A percentile compares a stretch with the other conserved stretches of the same genome.
Conservation (phyloP, 495 filamentous ascomycete species). For the Aspergillus baeticus region DNA sequence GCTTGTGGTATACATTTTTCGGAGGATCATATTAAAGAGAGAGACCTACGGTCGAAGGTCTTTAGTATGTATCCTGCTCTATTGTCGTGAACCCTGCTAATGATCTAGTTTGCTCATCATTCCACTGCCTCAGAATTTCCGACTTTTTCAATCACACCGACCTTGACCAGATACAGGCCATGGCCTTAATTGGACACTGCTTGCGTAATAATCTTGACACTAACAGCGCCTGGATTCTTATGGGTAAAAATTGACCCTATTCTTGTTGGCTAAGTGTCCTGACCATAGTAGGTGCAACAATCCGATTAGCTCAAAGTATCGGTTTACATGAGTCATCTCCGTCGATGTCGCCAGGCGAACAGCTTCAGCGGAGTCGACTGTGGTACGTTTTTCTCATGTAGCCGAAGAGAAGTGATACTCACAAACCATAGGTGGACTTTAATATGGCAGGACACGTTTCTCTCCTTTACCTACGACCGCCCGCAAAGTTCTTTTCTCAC, state of each 20-base stretch:
- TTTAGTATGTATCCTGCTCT: conserved; percentile 32
- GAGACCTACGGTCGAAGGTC: conserved; percentile 50
- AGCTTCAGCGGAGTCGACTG: conserved; percentile 14
- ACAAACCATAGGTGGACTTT: conserved; percentile 38
- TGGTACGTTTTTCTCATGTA: conserved; percentile 11
- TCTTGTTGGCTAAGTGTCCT: not conserved
- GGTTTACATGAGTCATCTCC: conserved; percentile 45
- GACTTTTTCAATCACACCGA: conserved; percentile 50
- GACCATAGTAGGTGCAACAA: conserved; percentile 37
- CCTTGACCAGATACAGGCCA: conserved; percentile 46
- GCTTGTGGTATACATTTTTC: conserved; percentile 73
- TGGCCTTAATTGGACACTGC: conserved; percentile 49
- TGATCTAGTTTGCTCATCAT: conserved; percentile 48
- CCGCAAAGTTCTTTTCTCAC: conserved; percentile 32
- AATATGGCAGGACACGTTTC: conserved; percentile 52
- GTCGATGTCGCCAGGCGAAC: conserved; percentile 25
- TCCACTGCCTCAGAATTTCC: conserved; percentile 51
- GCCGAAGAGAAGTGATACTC: not conserved
- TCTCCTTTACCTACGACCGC: conserved; percentile 52
- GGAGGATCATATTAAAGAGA: conserved; percentile 54
- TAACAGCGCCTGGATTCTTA: conserved; percentile 50
- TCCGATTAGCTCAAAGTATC: conserved; percentile 47
- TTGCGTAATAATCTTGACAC: conserved; percentile 53
- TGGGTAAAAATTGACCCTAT: conserved; percentile 25
- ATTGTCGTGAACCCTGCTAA: not conserved